A percentile compares a stretch with the other conserved stretches of the same genome.
Conservation (phyloP, 768 basidiomycete species). For the Lentinula edodes region DNA sequence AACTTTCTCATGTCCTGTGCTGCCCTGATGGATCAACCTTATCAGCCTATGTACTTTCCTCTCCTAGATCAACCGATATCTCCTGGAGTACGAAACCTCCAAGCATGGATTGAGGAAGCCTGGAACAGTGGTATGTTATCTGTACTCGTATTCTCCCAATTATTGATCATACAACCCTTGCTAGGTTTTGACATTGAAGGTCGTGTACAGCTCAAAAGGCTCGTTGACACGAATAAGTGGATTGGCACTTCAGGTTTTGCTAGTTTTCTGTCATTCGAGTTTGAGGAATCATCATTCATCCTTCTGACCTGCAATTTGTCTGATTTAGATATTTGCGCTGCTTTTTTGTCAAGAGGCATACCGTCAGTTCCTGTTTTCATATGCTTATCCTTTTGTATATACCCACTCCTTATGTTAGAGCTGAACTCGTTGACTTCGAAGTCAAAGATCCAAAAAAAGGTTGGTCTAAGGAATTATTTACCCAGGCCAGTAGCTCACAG, state of each 20-base stretch:
- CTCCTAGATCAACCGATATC: constrained; percentile 49
- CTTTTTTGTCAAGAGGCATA: constrained; percentile 72
- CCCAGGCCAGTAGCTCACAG: neutral
- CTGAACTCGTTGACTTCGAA: constrained; percentile 65
- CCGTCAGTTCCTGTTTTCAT: constrained; percentile 49
- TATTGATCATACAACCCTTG: neutral
- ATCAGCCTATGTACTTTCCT: constrained; percentile 57
- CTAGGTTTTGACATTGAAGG: constrained; percentile 74
- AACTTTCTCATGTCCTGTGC: constrained; percentile 80
- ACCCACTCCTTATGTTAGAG: constrained; percentile 26
- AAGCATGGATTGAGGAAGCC: constrained; percentile 75
- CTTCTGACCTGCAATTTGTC: neutral
- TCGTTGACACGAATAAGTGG: constrained; percentile 61
- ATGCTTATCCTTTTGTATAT: neutral
- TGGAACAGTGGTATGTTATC: constrained; percentile 59
- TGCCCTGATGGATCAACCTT: constrained; percentile 60
- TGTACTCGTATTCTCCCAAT: neutral
- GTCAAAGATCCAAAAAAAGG: constrained; percentile 16
- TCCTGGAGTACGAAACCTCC: constrained; percentile 72
- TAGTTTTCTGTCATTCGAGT: neutral
- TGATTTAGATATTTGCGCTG: constrained; percentile 63
- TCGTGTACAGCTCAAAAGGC: constrained; percentile 47
- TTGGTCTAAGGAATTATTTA: neutral
- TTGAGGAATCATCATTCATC: neutral
- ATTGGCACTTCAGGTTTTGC: constrained; percentile 72